phyloP scores from a whole-genome alignment of 116 monocot genomes.

The Papilionanthe hybrid region DNA sequence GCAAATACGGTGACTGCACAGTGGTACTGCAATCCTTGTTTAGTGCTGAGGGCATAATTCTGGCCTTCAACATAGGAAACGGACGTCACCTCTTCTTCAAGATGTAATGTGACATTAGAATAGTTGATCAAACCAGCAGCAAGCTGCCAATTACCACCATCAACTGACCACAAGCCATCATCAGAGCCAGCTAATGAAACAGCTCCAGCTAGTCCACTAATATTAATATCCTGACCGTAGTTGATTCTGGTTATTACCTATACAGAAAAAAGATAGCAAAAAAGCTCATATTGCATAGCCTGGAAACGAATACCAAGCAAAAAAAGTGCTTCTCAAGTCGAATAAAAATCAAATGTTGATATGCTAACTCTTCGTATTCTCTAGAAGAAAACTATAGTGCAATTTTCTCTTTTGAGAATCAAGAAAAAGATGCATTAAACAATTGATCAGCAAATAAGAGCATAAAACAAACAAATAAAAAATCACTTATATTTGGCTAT shows the following conservation, averaged over 20 bases:
- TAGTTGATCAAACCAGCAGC: constrained; percentile 67
- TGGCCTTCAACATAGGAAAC: constrained; percentile 39
- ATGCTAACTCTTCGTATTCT: no score
- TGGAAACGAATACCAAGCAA: background rate
- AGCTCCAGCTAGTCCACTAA: constrained; percentile 96
- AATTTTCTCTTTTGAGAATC: background rate
- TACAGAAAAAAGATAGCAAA: background rate
- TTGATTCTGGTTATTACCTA: constrained; percentile 96
- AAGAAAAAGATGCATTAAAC: background rate
- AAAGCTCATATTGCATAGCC: background rate
- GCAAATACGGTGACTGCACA: constrained; percentile 74
- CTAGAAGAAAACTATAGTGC: no score
- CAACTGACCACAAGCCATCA: constrained; percentile 67
- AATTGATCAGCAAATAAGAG: background rate
- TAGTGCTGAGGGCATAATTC: constrained; percentile 58
- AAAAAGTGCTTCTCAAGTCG: background rate
- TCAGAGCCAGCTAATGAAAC: constrained; percentile 89
- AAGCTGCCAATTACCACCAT: constrained; percentile 87
- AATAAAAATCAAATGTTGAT: background rate
- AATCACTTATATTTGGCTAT: background rate
- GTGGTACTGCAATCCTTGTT: constrained; percentile 42
- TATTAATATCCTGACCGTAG: constrained; percentile 77
- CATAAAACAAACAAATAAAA: background rate
- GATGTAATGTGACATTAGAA: constrained; percentile 57
- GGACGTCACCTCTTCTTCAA: constrained; percentile 62